Base-by-base conservation (phyloP, 1,284 basidiomycete species). In the Boletus smithii region DNA sequence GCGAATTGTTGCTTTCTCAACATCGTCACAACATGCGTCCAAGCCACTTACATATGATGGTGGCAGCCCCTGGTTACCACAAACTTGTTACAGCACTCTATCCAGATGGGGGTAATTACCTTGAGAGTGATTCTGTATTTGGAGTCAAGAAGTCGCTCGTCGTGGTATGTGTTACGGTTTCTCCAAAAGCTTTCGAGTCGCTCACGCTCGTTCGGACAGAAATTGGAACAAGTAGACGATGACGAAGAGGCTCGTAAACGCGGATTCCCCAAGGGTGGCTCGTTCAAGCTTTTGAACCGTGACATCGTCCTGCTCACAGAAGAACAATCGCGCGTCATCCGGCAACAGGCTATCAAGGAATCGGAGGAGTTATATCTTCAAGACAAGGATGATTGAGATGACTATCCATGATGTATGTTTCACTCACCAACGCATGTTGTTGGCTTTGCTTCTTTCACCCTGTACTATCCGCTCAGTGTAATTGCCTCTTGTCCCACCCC, bases 11-110 rank as follows among this genome's bases (percentile, higher is more conserved):
- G 20, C 49, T 71, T 3, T 65, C 63, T 0, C 71, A 91, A 8
- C 75, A 76, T 24, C 75, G 91, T 48, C 91, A 93, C 61, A 81
- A 84, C 55, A 81, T 83, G 73, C 77, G 91, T 18, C 90, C 90
- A 13, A 83, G 80, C 40, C 91, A 93, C 63, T 60, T 93, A 51
- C 91, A 93, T 63, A 69, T 91, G 54, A 76, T 81, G 73, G 73
- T 91, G 51, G 69, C 82, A 47, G 84, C 77, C 1, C 73, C 79
- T 7, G 89, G 88, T 20, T 91, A 75, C 63, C 83, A 82, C 61
- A 82, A 78, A 47, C 77, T 94, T 33, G 71, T 76, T 17, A 92
- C 91, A 0, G 80, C 88, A 1, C 62, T 91, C 10, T 94, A 89
- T 66, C 81, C 85, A 17, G 77, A 83, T 48, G 83, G 80, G 14